Base-by-base conservation (phyloP, 768 basidiomycete species). In the Sporobolomyces pararoseus region DNA sequence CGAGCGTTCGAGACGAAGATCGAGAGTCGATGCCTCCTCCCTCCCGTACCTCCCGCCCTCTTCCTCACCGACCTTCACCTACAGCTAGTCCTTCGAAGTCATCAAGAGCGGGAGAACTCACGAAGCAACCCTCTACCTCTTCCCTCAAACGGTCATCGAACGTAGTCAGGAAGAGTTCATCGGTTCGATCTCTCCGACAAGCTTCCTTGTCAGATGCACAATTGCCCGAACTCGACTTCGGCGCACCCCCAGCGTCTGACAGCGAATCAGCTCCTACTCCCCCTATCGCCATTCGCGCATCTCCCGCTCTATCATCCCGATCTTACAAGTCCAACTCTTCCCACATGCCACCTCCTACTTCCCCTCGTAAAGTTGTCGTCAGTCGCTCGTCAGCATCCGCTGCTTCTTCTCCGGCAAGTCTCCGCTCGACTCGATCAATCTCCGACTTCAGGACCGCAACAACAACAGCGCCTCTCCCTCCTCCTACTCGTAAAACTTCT, bases 361-460 rank as follows among this genome's bases (percentile, higher is more conserved):
- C 68, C 10, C 63, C 69, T 29, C 66, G 69, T 14, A 65, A 53
- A 21, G 66, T 65, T 35, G 34, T 63, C 46, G 37, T 47, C 27
- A n/a, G 44, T n/a, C 51, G 64, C 2, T 61, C 64, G 6, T 60
- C 69, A 19, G 59, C 66, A 4, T 54, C 49, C 7, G 25, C 49
- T 2, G 32, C 62, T 27, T 61, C 59, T 49, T 61, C 59, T 34
- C 59, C 59, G 7, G 29, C n/a, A 19, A 55, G 50, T 3, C 53
- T 68, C 7, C 58, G 61, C 17, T 49, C 73, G 23, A 65, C 73
- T 9, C 66, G 66, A 1, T 67, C 69, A 25, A 70, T 68, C 53
- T 54, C 62, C 25, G 69, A 74, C 54, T 55, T 68, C 50, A 63
- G 59, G 7, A 49, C 58, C 4, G 23, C 35, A 35, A 27, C 27